phyloP scores from a whole-genome alignment of 352 stramenopile genomes.

The Phytophthora niederhauseri region DNA sequence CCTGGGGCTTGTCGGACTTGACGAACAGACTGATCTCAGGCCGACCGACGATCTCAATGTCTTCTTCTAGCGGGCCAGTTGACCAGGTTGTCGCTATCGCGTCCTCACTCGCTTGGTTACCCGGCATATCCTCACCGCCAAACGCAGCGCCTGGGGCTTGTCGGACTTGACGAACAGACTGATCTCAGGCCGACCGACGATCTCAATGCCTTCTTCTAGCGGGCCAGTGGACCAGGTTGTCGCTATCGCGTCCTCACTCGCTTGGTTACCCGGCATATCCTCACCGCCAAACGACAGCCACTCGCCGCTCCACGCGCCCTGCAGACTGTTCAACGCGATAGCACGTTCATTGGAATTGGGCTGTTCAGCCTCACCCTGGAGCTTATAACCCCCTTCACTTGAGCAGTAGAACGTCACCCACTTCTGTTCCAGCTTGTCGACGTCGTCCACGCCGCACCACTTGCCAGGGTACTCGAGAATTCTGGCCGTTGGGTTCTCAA shows the following conservation, averaged over 20 bases:
- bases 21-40: constrained; percentile 45
- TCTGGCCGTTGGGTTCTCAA: constrained; percentile 39
- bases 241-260: constrained; percentile 42
- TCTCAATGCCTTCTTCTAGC: constrained; percentile 35
- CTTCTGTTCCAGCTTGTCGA: constrained; percentile 38
- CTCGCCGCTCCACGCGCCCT: constrained; percentile 56
- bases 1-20: constrained; percentile 45
- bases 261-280: constrained; percentile 55
- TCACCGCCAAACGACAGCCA: constrained; percentile 58
- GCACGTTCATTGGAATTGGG: constrained; percentile 17
- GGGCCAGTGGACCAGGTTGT: constrained; percentile 35
- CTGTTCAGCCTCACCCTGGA: constrained; percentile 4
- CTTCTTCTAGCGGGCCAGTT: constrained; percentile 16
- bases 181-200: constrained; percentile 49
- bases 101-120: constrained; percentile 47
- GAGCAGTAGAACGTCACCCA: constrained; percentile 42
- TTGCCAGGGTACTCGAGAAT: constrained; percentile 50
- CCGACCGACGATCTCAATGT: constrained; percentile 47
- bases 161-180: constrained; percentile 42
- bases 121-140: constrained; percentile 53
- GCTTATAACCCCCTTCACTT: constrained; percentile 14
- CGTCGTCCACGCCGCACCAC: constrained; percentile 45
- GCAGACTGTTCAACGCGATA: constrained; percentile 39
- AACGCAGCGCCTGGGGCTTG: no score
- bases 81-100: constrained; percentile 43